A percentile compares a stretch with the other conserved stretches of the same genome.
phyloP scores from a whole-genome alignment of 2,329 filamentous ascomycete species.

The Fusarium continuum region DNA sequence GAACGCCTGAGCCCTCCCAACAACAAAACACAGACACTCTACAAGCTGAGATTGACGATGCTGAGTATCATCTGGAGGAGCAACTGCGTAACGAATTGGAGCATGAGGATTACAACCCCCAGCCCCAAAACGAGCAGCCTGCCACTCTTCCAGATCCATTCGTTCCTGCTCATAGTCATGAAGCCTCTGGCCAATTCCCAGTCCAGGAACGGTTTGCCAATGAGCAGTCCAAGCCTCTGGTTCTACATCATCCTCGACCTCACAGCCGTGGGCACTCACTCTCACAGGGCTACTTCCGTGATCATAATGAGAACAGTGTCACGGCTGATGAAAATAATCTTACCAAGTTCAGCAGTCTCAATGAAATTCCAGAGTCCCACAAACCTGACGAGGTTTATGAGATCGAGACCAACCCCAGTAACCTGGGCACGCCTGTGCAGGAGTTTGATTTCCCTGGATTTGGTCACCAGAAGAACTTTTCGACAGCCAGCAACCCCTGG shows the following conservation, averaged over 20 bases:
- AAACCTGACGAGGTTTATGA: conserved; percentile 67
- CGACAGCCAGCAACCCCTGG: conserved; percentile 71
- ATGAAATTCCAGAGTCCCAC: conserved; percentile 52
- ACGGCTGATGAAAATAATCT: conserved; percentile 40
- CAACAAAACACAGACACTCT: conserved; percentile 72
- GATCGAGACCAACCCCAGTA: conserved; percentile 78
- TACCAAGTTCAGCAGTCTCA: conserved; percentile 50
- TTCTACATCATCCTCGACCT: conserved; percentile 77
- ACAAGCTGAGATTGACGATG: conserved; percentile 85
- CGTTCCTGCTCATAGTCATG: conserved; percentile 51
- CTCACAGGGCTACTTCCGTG: conserved; percentile 71
- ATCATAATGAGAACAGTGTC: conserved; percentile 55
- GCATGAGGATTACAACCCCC: conserved; percentile 79
- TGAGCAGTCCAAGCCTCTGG: conserved; percentile 62
- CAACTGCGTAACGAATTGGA: conserved; percentile 81
- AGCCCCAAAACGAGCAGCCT: conserved; percentile 52
- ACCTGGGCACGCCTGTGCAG: conserved; percentile 71
- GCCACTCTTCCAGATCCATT: conserved; percentile 37
- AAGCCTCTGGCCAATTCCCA: conserved; percentile 60
- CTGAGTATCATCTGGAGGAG: conserved; percentile 85
- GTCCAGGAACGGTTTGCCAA: conserved; percentile 62
- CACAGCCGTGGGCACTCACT: conserved; percentile 78
- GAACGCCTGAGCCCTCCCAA: conserved; percentile 60
- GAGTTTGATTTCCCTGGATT: conserved; percentile 57
- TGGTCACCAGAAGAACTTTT: conserved; percentile 64